Base-by-base conservation (phyloP, 768 basidiomycete species). In the Tricholoma sp. region DNA sequence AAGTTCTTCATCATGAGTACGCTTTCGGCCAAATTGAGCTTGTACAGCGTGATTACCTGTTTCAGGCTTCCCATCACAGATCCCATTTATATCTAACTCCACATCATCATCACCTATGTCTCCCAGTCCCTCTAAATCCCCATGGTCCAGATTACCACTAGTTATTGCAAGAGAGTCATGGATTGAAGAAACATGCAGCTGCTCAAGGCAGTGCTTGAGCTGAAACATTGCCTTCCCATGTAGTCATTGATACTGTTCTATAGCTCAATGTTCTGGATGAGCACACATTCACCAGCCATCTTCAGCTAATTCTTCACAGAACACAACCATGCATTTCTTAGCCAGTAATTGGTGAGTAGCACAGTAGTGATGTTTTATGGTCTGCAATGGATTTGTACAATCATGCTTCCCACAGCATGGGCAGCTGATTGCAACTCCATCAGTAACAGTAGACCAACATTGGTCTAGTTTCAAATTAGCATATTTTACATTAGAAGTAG, bases 1-100 rank as follows among this genome's bases (percentile, higher is more conserved):
- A 1, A 72, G 61, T 54, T 73, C 57, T 34, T 73, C 68, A 41
- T 74, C 74, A 54, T 74, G 71, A 3, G 72, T 74, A 0, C 69
- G 56, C n/a, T 57, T 43, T 9, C 67, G 57, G 0, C 68, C 63
- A 62, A 74, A 73, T 1, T 59, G 63, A 10, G 71, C 69, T 5
- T 61, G 57, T 1, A 67, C 21, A 18, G 54, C 67, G 7, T 56
- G 31, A 43, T 67, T 70, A 3, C 69, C 67, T 2, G 47, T 49
- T 12, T 59, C 56, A 4, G 66, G 57, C 58, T 71, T 70, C 0
- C 63, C 67, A 22, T 65, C 58, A 54, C 68, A 66, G 5, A 60
- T 41, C 0, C 51, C 60, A 24, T 41, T 51, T n/a, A 61, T 51
- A 45, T 57, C 65, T 21, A 59, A 56, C 10, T 55, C 58, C 8